phyloP scores from a whole-genome alignment of 2,329 filamentous ascomycete genomes.

The Zymoseptoria ardabiliae region DNA sequence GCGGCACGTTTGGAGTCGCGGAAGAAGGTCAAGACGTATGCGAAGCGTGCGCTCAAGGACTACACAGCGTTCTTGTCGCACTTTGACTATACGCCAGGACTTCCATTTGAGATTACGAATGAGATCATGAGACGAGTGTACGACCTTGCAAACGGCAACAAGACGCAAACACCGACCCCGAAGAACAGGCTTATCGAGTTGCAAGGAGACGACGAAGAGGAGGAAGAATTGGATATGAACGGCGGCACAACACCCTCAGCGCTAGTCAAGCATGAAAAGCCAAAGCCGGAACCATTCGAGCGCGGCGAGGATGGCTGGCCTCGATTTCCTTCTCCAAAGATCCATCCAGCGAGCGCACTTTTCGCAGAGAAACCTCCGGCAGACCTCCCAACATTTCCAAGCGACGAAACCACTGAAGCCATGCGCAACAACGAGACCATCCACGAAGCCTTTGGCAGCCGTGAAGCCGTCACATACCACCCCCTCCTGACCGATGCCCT shows the following conservation, averaged over 20 bases:
- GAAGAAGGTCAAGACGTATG: slow-evolving; percentile 64
- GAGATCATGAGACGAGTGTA: slow-evolving; percentile 53
- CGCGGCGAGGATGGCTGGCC: slow-evolving; percentile 36
- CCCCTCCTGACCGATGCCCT: slow-evolving; percentile 72
- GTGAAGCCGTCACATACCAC: slow-evolving; percentile 70
- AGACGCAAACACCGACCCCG: slow-evolving; percentile 24
- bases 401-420: slow-evolving; percentile 26
- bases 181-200: slow-evolving; percentile 25
- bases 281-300: slow-evolving; percentile 25
- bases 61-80: slow-evolving; percentile 64
- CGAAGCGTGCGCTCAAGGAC: slow-evolving; percentile 69
- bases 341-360: slow-evolving; percentile 55
- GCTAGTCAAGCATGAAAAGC: slow-evolving; percentile 37
- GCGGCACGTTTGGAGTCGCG: slow-evolving; percentile 50
- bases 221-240: slow-evolving; percentile 14
- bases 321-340: slow-evolving; percentile 42
- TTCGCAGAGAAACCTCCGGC: slow-evolving; percentile 62
- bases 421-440: slow-evolving; percentile 24
- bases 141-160: slow-evolving; percentile 43
- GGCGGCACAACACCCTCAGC: slow-evolving; percentile 30
- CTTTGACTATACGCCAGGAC: slow-evolving; percentile 71
- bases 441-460: slow-evolving; percentile 35
- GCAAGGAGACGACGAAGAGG: slow-evolving; percentile 18
- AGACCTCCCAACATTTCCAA: slow-evolving; percentile 61
- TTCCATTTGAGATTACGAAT: slow-evolving; percentile 53